Evolutionary conservation across 371 early-diverging fungal genomes (phyloP).

Genomic region (Lichtheimia ramosa): DNA sequence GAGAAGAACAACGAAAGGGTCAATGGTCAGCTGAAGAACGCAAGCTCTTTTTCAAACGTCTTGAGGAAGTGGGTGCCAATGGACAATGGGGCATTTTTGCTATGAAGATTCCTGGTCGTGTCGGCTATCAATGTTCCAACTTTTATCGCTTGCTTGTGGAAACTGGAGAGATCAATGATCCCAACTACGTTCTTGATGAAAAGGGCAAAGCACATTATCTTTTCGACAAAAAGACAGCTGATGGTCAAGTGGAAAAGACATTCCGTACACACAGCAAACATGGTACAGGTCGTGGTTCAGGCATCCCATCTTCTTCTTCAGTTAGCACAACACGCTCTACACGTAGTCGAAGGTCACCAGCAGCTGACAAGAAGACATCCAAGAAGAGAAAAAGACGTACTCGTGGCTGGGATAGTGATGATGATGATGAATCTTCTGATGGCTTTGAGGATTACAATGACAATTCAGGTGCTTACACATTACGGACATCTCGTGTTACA

Average conservation of each 20-base stretch:
- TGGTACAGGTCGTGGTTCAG: slow-evolving; percentile 14
- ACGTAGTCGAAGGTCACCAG: background rate
- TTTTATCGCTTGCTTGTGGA: slow-evolving; percentile 89
- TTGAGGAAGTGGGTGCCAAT: slow-evolving; percentile 86
- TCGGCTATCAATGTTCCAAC: slow-evolving; percentile 95
- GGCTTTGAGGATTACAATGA: slow-evolving; percentile 55
- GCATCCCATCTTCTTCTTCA: slow-evolving; percentile 12
- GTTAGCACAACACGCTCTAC: background rate
- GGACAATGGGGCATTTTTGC: slow-evolving; percentile 97
- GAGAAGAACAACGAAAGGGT: slow-evolving; percentile 90
- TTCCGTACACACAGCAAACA: slow-evolving; percentile 77
- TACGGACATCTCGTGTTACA: slow-evolving; percentile 21
- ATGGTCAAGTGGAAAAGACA: slow-evolving; percentile 76
- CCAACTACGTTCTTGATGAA: slow-evolving; percentile 87
- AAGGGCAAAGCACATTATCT: slow-evolving; percentile 88
- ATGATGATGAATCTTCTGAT: slow-evolving; percentile 48
- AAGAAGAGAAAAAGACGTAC: slow-evolving; percentile 28
- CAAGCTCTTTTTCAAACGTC: slow-evolving; percentile 75
- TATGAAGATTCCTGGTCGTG: slow-evolving; percentile 92
- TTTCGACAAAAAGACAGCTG: slow-evolving; percentile 80
- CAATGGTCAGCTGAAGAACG: slow-evolving; percentile 87
- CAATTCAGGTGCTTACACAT: slow-evolving; percentile 59
- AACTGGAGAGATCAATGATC: slow-evolving; percentile 82
- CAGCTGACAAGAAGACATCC: slow-evolving; percentile 11
- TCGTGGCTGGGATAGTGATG: slow-evolving; percentile 33